Evolutionary conservation across 805 yeast genomes (phyloP).

Genomic region (Myxozyma melibiosi): DNA sequence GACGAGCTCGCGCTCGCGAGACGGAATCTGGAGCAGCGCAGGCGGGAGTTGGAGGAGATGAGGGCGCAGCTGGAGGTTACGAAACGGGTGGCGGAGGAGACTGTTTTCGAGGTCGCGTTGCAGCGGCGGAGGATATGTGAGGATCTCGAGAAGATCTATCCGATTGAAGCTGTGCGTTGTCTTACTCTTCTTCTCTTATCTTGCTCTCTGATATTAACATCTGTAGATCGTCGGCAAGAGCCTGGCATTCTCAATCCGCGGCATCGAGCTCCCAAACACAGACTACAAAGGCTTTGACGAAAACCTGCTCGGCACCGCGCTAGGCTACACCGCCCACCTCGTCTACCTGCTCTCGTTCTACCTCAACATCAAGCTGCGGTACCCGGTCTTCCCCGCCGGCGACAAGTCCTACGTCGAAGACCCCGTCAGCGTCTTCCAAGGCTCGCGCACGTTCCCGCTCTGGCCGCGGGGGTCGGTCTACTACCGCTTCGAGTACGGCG

Average conservation of each 20-base stretch:
- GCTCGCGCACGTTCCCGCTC: slow-evolving; percentile 49
- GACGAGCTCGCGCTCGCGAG: slow-evolving; percentile 17
- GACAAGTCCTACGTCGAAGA: slow-evolving; percentile 53
- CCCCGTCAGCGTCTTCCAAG: slow-evolving; percentile 49
- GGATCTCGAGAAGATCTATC: slow-evolving; percentile 39
- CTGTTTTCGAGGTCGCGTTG: slow-evolving; percentile 9
- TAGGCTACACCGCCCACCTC: slow-evolving; percentile 52
- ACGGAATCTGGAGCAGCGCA: not conserved
- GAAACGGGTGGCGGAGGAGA: not conserved
- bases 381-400: slow-evolving; percentile 53
- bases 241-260: slow-evolving; percentile 43
- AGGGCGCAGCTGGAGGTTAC: slow-evolving; percentile 1
- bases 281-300: slow-evolving; percentile 29
- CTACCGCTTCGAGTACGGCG: slow-evolving; percentile 55
- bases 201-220: not conserved
- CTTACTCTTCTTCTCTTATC: slow-evolving; percentile 30
- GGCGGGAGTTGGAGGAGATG: not conserved
- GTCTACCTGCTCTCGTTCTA: slow-evolving; percentile 48
- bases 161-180: slow-evolving; percentile 38
- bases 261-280: slow-evolving; percentile 40
- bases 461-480: slow-evolving; percentile 51
- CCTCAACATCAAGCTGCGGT: slow-evolving; percentile 51
- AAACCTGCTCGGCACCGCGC: slow-evolving; percentile 44
- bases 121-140: slow-evolving; percentile 38
- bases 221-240: slow-evolving; percentile 19